Evolutionary conservation across 2,329 filamentous ascomycete genomes (phyloP).

Genomic region (Neonectria hederae): DNA sequence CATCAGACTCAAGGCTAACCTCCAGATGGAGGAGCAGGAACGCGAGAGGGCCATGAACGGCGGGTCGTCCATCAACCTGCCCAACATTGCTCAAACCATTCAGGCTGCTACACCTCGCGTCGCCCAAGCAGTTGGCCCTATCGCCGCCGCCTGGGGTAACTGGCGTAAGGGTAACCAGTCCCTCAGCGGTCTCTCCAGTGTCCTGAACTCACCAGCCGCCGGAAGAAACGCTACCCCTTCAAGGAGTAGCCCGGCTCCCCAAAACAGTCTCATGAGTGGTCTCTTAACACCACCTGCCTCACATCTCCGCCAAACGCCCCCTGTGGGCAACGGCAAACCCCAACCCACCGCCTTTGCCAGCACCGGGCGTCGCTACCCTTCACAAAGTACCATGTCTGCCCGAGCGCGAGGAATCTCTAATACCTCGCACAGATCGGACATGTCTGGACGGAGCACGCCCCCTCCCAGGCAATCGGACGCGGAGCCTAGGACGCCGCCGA

Average conservation of each 20-base stretch:
- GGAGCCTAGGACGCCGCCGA: conserved; percentile 67
- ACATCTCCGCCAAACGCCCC: conserved; percentile 70
- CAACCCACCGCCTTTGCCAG: conserved; percentile 70
- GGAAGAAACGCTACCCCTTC: conserved; percentile 66
- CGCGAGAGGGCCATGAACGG: conserved; percentile 84
- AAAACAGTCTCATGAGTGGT: conserved; percentile 74
- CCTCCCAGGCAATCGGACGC: conserved; percentile 50
- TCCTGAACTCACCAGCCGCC: conserved; percentile 54
- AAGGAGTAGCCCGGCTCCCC: conserved; percentile 61
- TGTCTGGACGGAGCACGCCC: conserved; percentile 44
- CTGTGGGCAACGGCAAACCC: conserved; percentile 46
- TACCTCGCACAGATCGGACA: conserved; percentile 41
- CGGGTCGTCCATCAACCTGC: conserved; percentile 72
- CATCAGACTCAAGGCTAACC: conserved; percentile 90
- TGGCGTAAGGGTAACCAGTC: conserved; percentile 80
- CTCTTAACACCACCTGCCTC: conserved; percentile 91
- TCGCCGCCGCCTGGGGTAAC: conserved; percentile 94
- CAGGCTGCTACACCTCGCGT: conserved; percentile 84
- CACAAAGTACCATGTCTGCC: conserved; percentile 48
- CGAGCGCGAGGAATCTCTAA: conserved; percentile 44
- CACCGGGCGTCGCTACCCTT: conserved; percentile 67
- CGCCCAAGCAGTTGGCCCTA: conserved; percentile 79
- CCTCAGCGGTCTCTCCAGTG: conserved; percentile 59
- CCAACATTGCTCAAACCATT: conserved; percentile 80
- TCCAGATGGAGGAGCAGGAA: conserved; percentile 98